phyloP scores from a whole-genome alignment of 2,329 filamentous ascomycete genomes.

The Coleophoma eucalyptorum region DNA sequence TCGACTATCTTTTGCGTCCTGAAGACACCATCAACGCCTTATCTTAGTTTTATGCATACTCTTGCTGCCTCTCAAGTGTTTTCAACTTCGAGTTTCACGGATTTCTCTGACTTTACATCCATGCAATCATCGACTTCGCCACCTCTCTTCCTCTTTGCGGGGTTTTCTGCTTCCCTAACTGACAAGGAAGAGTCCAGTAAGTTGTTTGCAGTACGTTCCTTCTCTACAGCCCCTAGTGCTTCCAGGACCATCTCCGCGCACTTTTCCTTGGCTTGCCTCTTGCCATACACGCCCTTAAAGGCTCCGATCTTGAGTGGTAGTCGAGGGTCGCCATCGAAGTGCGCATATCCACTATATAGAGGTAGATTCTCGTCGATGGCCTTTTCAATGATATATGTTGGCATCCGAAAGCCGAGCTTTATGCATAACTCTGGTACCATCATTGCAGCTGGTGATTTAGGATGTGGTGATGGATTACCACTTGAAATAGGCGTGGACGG shows the following conservation, averaged over 20 bases:
- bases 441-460: background rate
- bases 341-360: constrained; percentile 20
- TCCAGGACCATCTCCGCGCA: constrained; percentile 36
- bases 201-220: too few relatives aligned
- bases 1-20: too few relatives aligned
- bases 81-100: too few relatives aligned
- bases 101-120: too few relatives aligned
- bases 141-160: too few relatives aligned
- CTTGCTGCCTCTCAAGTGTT: too few relatives aligned
- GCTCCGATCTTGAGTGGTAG: constrained; percentile 34
- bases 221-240: constrained; percentile 16
- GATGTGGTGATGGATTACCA: background rate
- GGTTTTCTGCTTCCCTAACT: too few relatives aligned
- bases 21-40: too few relatives aligned
- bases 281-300: constrained; percentile 38
- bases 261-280: constrained; percentile 44
- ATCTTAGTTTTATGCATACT: too few relatives aligned
- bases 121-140: too few relatives aligned
- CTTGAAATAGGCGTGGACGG: background rate
- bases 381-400: constrained; percentile 18
- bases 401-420: constrained; percentile 18
- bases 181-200: too few relatives aligned
- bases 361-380: constrained; percentile 4
- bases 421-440: constrained; percentile 10
- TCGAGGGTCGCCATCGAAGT: constrained; percentile 21